Base-by-base conservation (phyloP, 139 green algal genomes). In the Micromonas pusilla region DNA sequence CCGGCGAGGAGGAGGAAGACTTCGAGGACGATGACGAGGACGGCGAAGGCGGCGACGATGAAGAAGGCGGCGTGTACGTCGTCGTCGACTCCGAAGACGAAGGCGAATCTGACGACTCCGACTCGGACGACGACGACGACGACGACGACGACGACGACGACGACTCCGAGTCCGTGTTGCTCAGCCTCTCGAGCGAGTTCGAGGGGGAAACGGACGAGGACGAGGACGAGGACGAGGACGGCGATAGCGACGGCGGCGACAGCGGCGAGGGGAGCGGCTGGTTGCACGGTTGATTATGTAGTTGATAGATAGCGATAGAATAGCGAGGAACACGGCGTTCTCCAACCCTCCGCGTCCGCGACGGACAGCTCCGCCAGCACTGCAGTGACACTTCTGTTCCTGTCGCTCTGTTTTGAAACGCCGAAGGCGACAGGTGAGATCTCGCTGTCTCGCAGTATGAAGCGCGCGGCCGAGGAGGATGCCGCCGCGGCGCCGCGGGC, bases 21-120 rank as follows among this genome's bases (percentile, higher is more conserved):
- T n/a, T 60, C 30, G 38, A n/a, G 32, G 77, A 82, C 20, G 67
- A 71, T 52, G 77, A 77, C 16, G 77, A 77, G 1, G 52, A 74
- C 57, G 32, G 78, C 13, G 77, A 76, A 5, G 65, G 30, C n/a
- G n/a, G n/a, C 32, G 32, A 62, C 65, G 77, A 81, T 26, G 66
- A 67, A 3, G 33, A 37, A 9, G 36, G 63, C 72, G 30, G 34
- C 2, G 72, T 70, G 26, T 4, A 78, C 3, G 37, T 65, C 34
- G 37, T 33, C 16, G 66, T 13, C 20, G 28, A 57, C 23, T 30
- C 34, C 19, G 66, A 52, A 33, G 37, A 23, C n/a, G 60, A 34
- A 31, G 72, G 37, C 13, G 72, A 78, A 16, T 19, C n/a, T 30
- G 60, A 82, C 13, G 77, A 76, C 36, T 77, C 62, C 32, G 32